Conservation (phyloP, 23 red algal genomes). For the Agarophyton chilense region DNA sequence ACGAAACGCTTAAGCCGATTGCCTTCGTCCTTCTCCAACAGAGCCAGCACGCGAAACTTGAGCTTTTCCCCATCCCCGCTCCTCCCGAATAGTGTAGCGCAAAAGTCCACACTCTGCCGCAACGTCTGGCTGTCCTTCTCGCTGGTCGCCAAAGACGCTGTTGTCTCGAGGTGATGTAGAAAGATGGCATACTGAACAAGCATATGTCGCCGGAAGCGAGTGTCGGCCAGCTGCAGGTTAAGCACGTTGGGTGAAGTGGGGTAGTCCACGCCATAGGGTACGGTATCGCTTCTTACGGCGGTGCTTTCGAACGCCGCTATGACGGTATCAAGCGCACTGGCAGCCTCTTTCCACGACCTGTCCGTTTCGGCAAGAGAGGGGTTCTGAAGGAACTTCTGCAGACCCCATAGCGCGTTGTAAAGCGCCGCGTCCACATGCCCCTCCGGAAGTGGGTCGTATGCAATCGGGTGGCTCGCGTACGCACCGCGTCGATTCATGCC, state of each 20-base stretch:
- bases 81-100: slow-evolving; percentile 18
- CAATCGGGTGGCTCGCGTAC: slow-evolving; percentile 1
- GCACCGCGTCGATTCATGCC: slow-evolving; percentile 42
- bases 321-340: background rate
- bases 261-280: slow-evolving; percentile 14
- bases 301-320: slow-evolving; percentile 42
- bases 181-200: slow-evolving; percentile 60
- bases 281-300: background rate
- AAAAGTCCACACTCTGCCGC: slow-evolving; percentile 24
- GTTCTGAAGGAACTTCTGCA: slow-evolving; percentile 29
- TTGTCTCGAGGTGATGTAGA: slow-evolving; percentile 27
- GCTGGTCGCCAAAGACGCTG: background rate
- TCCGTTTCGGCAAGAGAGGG: slow-evolving; percentile 36
- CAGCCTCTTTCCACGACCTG: slow-evolving; percentile 1
- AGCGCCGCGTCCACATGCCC: slow-evolving; percentile 29
- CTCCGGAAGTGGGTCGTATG: background rate
- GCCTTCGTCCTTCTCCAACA: slow-evolving; percentile 14
- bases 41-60: background rate
- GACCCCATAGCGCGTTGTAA: slow-evolving; percentile 49
- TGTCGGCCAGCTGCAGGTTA: slow-evolving; percentile 28
- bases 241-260: slow-evolving; percentile 26
- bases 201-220: slow-evolving; percentile 26
- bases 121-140: slow-evolving; percentile 11
- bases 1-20: slow-evolving; percentile 30
- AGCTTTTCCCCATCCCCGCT: slow-evolving; percentile 18